Evolutionary conservation across 371 early-diverging fungal species (phyloP), one percentile per base, ranked within the genome.

Genomic region (Synchytrium microbalum): DNA sequence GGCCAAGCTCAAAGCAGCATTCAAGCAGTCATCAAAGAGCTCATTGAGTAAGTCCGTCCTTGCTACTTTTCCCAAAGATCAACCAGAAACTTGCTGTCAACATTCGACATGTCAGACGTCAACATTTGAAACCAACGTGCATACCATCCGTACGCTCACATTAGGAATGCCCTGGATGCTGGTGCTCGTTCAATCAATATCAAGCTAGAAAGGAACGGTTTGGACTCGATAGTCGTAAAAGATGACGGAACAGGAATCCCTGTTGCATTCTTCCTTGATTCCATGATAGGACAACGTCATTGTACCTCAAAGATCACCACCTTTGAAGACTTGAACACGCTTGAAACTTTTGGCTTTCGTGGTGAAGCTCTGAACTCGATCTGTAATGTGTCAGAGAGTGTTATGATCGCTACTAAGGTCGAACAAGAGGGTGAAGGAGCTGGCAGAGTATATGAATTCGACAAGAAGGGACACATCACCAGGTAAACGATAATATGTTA

Each of bases 341-440:
- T 86, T 2, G 25, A 53, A 1, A 82, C 81, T 2, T 87, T 82
- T 73, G 92, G 92, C 1, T 92, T 91, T 71, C 72, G 91, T 38
- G 84, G 86, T 30, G 76, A 79, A 58, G 88, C 87, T 0, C 61
- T 88, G 0, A 76, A 76, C 66, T 80, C 85, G 0, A 73, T 88
- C 0, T 82, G 83, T 52, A 53, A 65, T 1, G 26, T 79, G n/a
- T 67, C 79, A 0, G 62, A 75, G 46, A 52, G 62, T 1, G 52
- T 76, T 0, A 31, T 61, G 14, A 54, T 81, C 0, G 69, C 71
- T 25, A 81, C 83, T 16, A 90, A 89, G 67, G 91, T 90, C 19
- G 78, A 75, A 8, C 86, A 87, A 54, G 83, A 82, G 32, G 3
- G 46, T 38, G 46, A 38, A 14, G n/a, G n/a, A n/a, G 56, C 75